These are phyloP conservation scores for Linderina pennispora DNA, from an alignment of 192 early-diverging fungal genomes.

Conservation along the genomic window DNA sequence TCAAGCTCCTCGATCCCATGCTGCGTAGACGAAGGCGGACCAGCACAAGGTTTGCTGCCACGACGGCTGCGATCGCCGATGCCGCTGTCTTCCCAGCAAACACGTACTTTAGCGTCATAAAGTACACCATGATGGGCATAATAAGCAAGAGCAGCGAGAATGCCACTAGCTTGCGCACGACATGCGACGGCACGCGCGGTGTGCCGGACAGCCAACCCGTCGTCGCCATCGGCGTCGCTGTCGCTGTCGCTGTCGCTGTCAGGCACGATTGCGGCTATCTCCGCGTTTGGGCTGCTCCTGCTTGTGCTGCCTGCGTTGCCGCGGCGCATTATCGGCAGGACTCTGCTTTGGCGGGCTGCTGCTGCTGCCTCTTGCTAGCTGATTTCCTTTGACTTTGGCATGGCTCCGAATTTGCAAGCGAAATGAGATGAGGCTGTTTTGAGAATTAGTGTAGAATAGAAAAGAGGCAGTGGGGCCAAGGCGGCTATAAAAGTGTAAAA, in stretches of 20 bases:
- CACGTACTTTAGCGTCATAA: conserved; percentile 28
- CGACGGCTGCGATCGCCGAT: conserved; percentile 35
- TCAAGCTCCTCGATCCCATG: conserved; percentile 27
- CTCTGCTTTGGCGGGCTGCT: no score
- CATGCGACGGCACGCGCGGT: conserved; percentile 29
- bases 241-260: not conserved
- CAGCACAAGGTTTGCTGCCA: conserved; percentile 36
- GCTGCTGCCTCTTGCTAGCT: no score
- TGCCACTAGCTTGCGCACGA: conserved; percentile 26
- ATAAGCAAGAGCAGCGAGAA: conserved; percentile 38
- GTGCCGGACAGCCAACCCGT: no score
- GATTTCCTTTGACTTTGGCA: no score
- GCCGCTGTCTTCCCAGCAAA: conserved; percentile 38
- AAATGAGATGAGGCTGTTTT: no score
- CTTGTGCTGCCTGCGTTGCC: no score
- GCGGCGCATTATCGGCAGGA: no score
- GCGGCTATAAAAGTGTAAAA: no score
- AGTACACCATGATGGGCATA: conserved; percentile 35
- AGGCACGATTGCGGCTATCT: no score
- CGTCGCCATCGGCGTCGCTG: not conserved
- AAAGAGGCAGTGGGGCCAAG: no score
- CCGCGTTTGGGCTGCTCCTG: no score
- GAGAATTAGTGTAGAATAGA: not conserved
- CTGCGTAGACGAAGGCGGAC: conserved; percentile 33
- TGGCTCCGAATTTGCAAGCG: no score